Percentiles rank a stretch among this genome's conserved stretches.
phyloP scores from a whole-genome alignment of 176 grass and related monocot species.

The Oryza brachyantha region DNA sequence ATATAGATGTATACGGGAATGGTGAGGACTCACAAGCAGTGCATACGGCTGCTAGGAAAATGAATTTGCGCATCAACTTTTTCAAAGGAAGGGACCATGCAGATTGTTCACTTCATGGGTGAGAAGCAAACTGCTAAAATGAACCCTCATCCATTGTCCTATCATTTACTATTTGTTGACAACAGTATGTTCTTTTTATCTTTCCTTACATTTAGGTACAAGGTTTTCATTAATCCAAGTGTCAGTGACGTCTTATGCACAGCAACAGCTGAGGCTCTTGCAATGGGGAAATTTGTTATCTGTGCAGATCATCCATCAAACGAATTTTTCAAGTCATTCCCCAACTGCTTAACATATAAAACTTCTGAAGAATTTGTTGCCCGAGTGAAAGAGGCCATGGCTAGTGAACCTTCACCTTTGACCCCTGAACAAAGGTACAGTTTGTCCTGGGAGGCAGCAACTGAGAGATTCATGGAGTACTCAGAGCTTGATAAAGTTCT shows the following conservation, averaged over 20 bases:
- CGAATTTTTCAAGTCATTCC: slow-evolving; percentile 85
- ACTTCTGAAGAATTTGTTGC: slow-evolving; percentile 73
- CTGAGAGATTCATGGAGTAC: slow-evolving; percentile 82
- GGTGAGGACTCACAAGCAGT: slow-evolving; percentile 75
- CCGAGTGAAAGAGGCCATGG: slow-evolving; percentile 68
- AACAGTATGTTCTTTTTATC: not conserved
- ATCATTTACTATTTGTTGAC: slow-evolving; percentile 10
- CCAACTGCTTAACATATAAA: slow-evolving; percentile 92
- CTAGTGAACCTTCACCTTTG: slow-evolving; percentile 65
- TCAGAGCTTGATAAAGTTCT: slow-evolving; percentile 82
- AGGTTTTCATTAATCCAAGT: slow-evolving; percentile 93
- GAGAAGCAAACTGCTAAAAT: slow-evolving; percentile 37
- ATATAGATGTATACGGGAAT: slow-evolving; percentile 77
- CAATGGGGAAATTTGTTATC: slow-evolving; percentile 94
- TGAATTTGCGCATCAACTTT: slow-evolving; percentile 77
- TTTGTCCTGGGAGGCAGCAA: slow-evolving; percentile 92
- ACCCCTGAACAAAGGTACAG: slow-evolving; percentile 66
- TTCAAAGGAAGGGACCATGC: slow-evolving; percentile 81
- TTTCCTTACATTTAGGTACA: slow-evolving; percentile 66
- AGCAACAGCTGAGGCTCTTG: slow-evolving; percentile 89
- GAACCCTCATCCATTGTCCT: not conserved
- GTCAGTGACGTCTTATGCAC: slow-evolving; percentile 90
- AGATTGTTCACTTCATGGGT: slow-evolving; percentile 85
- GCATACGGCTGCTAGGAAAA: slow-evolving; percentile 58
- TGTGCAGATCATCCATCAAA: slow-evolving; percentile 97